These are phyloP conservation scores for Sherardia arvensis DNA, from an alignment of 257 asterid genomes.

Conservation along the genomic window DNA sequence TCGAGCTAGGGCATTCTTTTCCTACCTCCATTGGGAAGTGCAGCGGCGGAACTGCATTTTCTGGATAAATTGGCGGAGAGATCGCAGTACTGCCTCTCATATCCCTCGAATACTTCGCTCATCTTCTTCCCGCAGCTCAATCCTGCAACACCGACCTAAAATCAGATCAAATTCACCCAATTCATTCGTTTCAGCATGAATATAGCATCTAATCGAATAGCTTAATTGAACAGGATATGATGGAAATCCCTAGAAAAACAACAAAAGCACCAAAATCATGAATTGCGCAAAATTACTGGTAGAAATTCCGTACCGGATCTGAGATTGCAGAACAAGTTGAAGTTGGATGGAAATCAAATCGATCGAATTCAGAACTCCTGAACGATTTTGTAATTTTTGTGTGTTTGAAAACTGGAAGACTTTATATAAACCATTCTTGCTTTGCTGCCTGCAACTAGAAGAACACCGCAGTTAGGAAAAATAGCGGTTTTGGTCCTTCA, in stretches of 20 bases:
- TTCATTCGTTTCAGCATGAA: not conserved
- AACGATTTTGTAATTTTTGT: not conserved
- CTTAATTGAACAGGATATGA: not conserved
- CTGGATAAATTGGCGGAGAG: slow-evolving; percentile 77
- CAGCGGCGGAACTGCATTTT: slow-evolving; percentile 57
- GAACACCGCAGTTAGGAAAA: not conserved
- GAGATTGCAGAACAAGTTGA: not conserved
- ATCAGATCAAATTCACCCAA: not conserved
- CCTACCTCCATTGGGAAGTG: slow-evolving; percentile 71
- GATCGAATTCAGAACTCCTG: not conserved
- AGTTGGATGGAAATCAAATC: not conserved
- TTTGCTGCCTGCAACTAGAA: not conserved
- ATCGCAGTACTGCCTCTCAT: slow-evolving; percentile 92
- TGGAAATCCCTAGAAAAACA: not conserved
- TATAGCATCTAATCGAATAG: not conserved
- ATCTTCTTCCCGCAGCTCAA: slow-evolving; percentile 33
- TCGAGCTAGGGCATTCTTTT: not conserved
- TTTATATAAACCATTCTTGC: not conserved
- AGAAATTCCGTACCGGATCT: slow-evolving; percentile 2
- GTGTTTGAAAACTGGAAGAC: not conserved
- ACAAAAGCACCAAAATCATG: not conserved
- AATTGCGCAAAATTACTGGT: not conserved
- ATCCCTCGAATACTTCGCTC: slow-evolving; percentile 87
- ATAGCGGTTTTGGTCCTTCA: not conserved
- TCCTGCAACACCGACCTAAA: slow-evolving; percentile 1